Conservation (phyloP, 345 rosid genomes). For the Anacardium occidentale region DNA sequence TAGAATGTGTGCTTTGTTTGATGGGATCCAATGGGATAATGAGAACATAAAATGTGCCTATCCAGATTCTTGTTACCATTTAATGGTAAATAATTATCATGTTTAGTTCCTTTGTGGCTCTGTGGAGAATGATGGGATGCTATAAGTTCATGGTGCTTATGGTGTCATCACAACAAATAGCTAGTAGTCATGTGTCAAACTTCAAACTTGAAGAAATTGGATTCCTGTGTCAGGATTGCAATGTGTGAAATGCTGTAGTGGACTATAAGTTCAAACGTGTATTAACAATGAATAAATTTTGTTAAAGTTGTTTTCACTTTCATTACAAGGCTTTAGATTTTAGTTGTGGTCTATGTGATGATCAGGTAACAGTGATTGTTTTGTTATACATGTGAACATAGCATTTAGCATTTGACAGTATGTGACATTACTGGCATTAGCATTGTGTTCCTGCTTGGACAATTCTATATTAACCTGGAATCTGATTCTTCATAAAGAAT, state of each 20-base stretch:
- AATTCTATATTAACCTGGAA: not conserved
- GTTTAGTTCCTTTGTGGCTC: not conserved
- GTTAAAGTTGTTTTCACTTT: not conserved
- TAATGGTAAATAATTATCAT: not conserved
- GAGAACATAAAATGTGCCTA: not conserved
- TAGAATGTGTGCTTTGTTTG: not conserved
- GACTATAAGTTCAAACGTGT: not conserved
- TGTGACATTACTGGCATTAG: not conserved
- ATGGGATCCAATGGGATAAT: not conserved
- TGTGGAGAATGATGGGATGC: not conserved
- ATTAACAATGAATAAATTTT: not conserved
- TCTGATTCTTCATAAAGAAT: not conserved
- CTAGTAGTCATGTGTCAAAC: not conserved
- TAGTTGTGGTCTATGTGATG: too few relatives aligned
- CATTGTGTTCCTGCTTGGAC: not conserved
- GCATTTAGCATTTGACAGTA: not conserved
- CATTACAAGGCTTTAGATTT: not conserved
- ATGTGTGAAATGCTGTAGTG: not conserved
- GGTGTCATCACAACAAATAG: not conserved
- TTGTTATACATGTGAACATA: not conserved
- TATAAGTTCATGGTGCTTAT: not conserved
- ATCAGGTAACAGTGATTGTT: not conserved
- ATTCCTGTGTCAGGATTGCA: not conserved
- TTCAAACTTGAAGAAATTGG: conserved; percentile 1
- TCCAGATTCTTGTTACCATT: not conserved